Base-by-base conservation (phyloP, 2,329 filamentous ascomycete genomes). In the Paramyrothecium roridum region DNA sequence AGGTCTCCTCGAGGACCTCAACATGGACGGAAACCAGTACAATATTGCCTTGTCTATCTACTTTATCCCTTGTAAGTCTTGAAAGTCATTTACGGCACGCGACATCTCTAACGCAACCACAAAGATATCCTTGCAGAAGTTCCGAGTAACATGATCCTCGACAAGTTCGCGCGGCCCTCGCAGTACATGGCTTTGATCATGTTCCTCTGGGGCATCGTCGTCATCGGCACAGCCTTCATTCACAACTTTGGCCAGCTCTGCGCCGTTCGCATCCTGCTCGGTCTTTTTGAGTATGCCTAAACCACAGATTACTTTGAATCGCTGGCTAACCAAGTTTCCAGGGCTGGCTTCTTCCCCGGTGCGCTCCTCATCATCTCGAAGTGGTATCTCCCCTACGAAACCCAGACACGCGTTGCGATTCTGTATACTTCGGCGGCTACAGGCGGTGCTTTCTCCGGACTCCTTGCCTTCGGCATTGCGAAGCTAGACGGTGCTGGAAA, bases 11-110 rank as follows among this genome's bases (percentile, higher is more conserved):
- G 52, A 76, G 46, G 59, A 64, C 34, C 51, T 65, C 12, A 53
- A 77, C 22, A 80, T 88, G 75, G 77, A 76, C 1, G 70, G 78
- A 17, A 74, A 76, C 20, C 77, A 86, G 66, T 89, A 57, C 48
- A 57, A 57, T 26, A 47, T 54, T 19, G 51, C 52, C 3, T 60
- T 65, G 3, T 64, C 65, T 1, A 64, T 67, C 26, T 50, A 86
- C 33, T 52, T 52, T 23, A 37, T 52, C 17, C 30, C 50, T 20
- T 52, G 30, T 34, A 26, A 43, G 37, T 43, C 7, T 13, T 26
- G 23, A 33, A 30, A 11, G 11, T 50, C 48, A n/a, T 11, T 33
- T 26, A 20, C 37, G 7, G 7, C 37, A 6, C 4, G 37, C 13
- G 13, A 4, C n/a, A n/a, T 6, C 13, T 4, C 37, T 43, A 43